Percentiles rank a stretch among this genome's conserved stretches.
These are phyloP conservation scores for Carex myosuroides DNA, from an alignment of 176 grass and related monocot species.

Conservation along the genomic window DNA sequence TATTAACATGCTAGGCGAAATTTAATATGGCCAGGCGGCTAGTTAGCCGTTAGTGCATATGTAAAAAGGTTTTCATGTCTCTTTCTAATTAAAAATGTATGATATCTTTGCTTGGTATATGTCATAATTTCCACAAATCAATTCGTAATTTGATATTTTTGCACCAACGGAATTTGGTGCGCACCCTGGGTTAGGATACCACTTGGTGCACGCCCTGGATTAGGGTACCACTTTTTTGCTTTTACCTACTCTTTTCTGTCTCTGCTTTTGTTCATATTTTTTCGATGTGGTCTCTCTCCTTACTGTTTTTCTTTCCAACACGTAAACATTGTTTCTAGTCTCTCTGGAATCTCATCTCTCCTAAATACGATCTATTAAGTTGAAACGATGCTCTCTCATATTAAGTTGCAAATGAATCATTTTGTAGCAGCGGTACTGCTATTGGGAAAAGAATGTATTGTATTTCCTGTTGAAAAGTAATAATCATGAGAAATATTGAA, in stretches of 20 bases:
- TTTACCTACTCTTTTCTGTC: background rate
- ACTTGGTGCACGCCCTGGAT: too few relatives aligned
- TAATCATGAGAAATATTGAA: too few relatives aligned
- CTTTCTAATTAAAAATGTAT: background rate
- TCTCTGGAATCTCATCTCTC: too few relatives aligned
- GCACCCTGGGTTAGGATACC: too few relatives aligned
- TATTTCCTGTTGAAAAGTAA: too few relatives aligned
- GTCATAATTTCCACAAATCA: background rate
- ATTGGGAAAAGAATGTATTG: too few relatives aligned
- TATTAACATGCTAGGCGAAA: background rate
- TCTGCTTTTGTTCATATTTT: background rate
- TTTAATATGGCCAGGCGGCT: background rate
- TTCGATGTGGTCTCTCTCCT: background rate
- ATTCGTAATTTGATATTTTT: too few relatives aligned
- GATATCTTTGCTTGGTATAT: conserved; percentile 9
- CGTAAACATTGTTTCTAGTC: background rate
- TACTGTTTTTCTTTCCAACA: background rate
- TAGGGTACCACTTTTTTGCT: background rate
- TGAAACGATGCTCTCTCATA: too few relatives aligned
- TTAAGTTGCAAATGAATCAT: too few relatives aligned
- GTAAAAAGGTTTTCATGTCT: background rate
- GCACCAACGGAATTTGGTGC: background rate
- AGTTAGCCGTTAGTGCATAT: background rate
- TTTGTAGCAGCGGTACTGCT: too few relatives aligned
- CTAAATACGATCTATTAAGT: too few relatives aligned